Base-by-base conservation (phyloP, 208 protist species). In the Trypanosoma melophagium region DNA sequence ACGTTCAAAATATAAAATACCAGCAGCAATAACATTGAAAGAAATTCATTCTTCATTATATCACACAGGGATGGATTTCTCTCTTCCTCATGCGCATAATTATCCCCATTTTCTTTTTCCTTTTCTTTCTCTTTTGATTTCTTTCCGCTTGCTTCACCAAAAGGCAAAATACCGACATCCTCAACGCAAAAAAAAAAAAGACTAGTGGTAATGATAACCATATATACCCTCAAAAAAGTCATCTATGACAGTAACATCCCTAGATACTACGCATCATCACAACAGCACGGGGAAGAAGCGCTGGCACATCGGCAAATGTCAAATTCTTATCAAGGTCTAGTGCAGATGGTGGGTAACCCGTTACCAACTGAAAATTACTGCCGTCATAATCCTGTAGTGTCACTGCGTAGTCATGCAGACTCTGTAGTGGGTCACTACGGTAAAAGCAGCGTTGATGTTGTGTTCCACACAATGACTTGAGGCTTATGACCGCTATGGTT, bases 331-430 rank as follows among this genome's bases (percentile, higher is more conserved):
- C 66, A 75, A 78, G 84, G 50, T 51, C 47, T 17, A 95, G 31
- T 59, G 76, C 56, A 21, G 68, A 60, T 0, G 87, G 87, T 12
- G 90, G 90, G 69, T 92, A 91, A 7, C 90, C 90, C 0, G 70
- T 74, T 35, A 90, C 66, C 22, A 96, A 74, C 59, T 84, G 63
- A 70, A 96, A 76, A 12, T 60, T 25, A 17, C 62, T 66, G 16
- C 69, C 80, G 17, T 71, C 56, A 40, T 86, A 68, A 54, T 89
- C 83, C 53, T 87, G 84, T n/a, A 90, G 54, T 12, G 86, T 76
- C 12, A 80, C 53, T 4, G 77, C 86, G 64, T 83, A 93, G 41
- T 81, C 63, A 10, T 63, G 35, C 10, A 96, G 66, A 17, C 68
- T 64, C 19, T 86, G 71, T 4, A 94, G 76, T 9, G 57, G 47